Evolutionary conservation across 164 flowering plant species (phyloP).

Genomic region (Akebia trifoliata): DNA sequence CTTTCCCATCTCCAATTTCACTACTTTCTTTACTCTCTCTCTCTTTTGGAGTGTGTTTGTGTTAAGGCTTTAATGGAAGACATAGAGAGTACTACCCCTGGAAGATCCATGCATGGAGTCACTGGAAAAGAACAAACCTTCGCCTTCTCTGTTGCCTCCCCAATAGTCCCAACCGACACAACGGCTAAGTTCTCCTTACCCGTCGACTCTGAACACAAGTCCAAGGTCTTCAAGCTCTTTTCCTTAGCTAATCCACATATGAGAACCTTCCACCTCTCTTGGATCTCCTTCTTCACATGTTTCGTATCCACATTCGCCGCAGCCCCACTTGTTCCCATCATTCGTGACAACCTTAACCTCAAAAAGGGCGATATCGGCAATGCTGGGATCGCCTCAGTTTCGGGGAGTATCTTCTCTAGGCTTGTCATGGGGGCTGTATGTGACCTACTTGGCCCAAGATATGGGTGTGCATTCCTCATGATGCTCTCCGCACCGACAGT

Average conservation of each 20-base stretch:
- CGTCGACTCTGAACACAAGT: constrained; percentile 76
- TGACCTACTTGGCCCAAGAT: constrained; percentile 67
- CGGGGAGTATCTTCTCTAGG: constrained; percentile 71
- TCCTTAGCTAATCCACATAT: constrained; percentile 72
- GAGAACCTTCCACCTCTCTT: constrained; percentile 75
- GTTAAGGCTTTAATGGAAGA: constrained; percentile 17
- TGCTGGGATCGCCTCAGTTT: constrained; percentile 78
- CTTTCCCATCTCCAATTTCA: too few relatives aligned
- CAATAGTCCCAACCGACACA: constrained; percentile 25
- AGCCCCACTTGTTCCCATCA: constrained; percentile 82
- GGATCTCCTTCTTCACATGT: constrained; percentile 81
- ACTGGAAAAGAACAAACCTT: constrained; percentile 32
- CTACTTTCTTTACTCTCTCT: neutral
- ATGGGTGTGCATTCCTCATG: constrained; percentile 58
- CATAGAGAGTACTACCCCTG: constrained; percentile 28
- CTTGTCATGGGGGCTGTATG: constrained; percentile 77
- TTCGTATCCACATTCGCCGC: constrained; percentile 82
- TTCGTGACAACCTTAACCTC: constrained; percentile 71
- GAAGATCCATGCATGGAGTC: constrained; percentile 50
- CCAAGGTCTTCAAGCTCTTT: constrained; percentile 51
- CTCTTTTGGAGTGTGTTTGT: neutral
- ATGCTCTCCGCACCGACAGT: constrained; percentile 67
- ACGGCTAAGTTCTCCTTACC: constrained; percentile 44
- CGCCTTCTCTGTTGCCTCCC: constrained; percentile 35
- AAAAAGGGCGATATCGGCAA: constrained; percentile 57